Conservation (phyloP, 2,329 filamentous ascomycete genomes). For the Penicillium sp. region DNA sequence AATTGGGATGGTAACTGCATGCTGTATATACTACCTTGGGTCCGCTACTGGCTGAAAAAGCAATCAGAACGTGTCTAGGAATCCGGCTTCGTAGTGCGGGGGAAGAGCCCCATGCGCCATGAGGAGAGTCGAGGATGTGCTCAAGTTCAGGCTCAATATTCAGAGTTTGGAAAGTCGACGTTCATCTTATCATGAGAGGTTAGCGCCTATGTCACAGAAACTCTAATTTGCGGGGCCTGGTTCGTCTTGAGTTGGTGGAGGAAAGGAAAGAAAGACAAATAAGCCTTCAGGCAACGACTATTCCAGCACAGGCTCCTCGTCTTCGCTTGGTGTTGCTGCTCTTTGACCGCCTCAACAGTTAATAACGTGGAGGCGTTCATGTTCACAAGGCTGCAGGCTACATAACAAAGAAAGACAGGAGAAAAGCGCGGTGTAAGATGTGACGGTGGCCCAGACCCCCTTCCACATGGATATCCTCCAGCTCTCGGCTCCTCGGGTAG, state of each 20-base stretch:
- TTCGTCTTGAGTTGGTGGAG: not conserved
- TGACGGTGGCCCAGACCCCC: not conserved
- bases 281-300: not conserved
- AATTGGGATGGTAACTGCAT: not conserved
- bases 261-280: not conserved
- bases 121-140: not conserved
- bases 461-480: slow-evolving; percentile 13
- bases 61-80: not conserved
- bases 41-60: not conserved
- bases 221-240: slow-evolving; percentile 29
- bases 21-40: no score
- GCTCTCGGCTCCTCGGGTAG: not conserved
- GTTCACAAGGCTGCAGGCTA: slow-evolving; percentile 2
- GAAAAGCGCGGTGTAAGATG: slow-evolving; percentile 27
- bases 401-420: slow-evolving; percentile 3
- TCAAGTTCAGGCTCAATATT: not conserved
- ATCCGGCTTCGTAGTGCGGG: not conserved
- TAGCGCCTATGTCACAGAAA: slow-evolving; percentile 31
- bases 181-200: slow-evolving; percentile 30
- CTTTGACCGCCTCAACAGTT: not conserved
- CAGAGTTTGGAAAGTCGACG: not conserved
- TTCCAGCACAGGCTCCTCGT: slow-evolving; percentile 2
- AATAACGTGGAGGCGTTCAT: not conserved
- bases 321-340: slow-evolving; percentile 4
- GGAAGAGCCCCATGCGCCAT: not conserved